A percentile compares a stretch with the other conserved stretches of the same genome.
These are phyloP conservation scores for Phylloporus scabripes DNA, from an alignment of 768 basidiomycete species.

Conservation along the genomic window DNA sequence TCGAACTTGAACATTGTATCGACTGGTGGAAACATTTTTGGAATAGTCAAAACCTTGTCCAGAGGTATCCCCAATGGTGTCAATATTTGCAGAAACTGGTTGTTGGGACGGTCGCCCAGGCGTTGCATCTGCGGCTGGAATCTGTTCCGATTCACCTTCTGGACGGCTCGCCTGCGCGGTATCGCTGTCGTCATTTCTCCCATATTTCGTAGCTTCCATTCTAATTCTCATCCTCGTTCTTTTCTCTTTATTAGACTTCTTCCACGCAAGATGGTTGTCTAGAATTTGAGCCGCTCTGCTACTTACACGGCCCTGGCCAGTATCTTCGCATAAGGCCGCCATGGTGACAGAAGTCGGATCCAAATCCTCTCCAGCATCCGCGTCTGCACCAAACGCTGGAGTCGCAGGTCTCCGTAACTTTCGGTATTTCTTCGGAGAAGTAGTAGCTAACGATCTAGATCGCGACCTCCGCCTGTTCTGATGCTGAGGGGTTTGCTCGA, in stretches of 20 bases:
- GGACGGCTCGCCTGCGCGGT: conserved; percentile 17
- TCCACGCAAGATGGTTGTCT: conserved; percentile 68
- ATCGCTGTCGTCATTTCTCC: conserved; percentile 47
- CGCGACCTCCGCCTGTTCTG: conserved; percentile 18
- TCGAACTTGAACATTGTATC: conserved; percentile 80
- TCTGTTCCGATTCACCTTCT: conserved; percentile 9
- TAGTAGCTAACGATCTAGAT: conserved; percentile 12
- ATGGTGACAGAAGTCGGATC: conserved; percentile 84
- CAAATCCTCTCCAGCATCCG: conserved; percentile 67
- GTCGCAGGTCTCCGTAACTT: conserved; percentile 42
- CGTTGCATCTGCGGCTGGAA: background rate
- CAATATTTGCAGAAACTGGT: conserved; percentile 11
- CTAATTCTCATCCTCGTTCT: conserved; percentile 53
- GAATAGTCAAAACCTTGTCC: conserved; percentile 67
- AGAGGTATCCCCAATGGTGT: conserved; percentile 36
- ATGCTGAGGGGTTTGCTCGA: conserved; percentile 5
- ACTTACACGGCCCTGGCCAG: conserved; percentile 73
- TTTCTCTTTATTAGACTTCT: conserved; percentile 60
- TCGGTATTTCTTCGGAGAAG: conserved; percentile 31
- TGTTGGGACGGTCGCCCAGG: conserved; percentile 15
- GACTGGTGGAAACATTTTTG: conserved; percentile 57
- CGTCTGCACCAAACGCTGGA: conserved; percentile 52
- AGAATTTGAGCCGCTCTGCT: conserved; percentile 70
- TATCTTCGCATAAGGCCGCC: conserved; percentile 73
- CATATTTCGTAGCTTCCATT: conserved; percentile 76